These are phyloP conservation scores for Kwoniella shandongensis DNA, from an alignment of 768 basidiomycete genomes.

Conservation along the genomic window DNA sequence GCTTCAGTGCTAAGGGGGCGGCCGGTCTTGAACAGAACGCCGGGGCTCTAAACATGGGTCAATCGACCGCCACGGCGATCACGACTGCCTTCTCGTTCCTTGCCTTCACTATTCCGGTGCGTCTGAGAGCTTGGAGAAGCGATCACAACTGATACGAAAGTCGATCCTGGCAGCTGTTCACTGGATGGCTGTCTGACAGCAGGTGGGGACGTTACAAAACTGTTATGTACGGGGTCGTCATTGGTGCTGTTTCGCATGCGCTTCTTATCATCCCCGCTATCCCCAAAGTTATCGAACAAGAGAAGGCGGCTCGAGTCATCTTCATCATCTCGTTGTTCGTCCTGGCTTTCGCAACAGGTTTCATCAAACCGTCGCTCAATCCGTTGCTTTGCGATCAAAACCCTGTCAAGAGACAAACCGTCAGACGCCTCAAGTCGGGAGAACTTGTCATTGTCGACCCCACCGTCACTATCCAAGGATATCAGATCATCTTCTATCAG, in stretches of 20 bases:
- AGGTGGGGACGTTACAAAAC: too few relatives aligned
- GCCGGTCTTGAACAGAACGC: slow-evolving; percentile 6
- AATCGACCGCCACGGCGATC: slow-evolving; percentile 22
- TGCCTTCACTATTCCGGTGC: slow-evolving; percentile 34
- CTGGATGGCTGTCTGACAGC: too few relatives aligned
- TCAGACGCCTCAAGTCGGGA: slow-evolving; percentile 27
- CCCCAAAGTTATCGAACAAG: too few relatives aligned
- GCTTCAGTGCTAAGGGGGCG: too few relatives aligned
- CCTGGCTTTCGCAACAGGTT: slow-evolving; percentile 35
- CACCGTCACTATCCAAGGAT: slow-evolving; percentile 35
- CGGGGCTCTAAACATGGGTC: slow-evolving; percentile 8
- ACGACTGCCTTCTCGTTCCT: slow-evolving; percentile 35
- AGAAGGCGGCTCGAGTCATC: too few relatives aligned
- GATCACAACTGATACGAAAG: too few relatives aligned
- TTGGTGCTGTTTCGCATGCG: too few relatives aligned
- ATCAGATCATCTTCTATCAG: too few relatives aligned
- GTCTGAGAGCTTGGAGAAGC: too few relatives aligned
- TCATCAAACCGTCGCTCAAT: slow-evolving; percentile 37
- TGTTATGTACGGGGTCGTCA: too few relatives aligned
- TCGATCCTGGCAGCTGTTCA: too few relatives aligned
- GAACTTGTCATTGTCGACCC: slow-evolving; percentile 43
- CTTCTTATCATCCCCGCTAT: too few relatives aligned
- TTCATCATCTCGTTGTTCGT: slow-evolving; percentile 32
- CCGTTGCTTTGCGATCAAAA: slow-evolving; percentile 46
- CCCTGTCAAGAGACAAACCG: slow-evolving; percentile 28